A percentile compares a stretch with the other conserved stretches of the same genome.
Evolutionary conservation across 1,284 basidiomycete species (phyloP).

Genomic region (Melanopsichium pennsylvanicum): DNA sequence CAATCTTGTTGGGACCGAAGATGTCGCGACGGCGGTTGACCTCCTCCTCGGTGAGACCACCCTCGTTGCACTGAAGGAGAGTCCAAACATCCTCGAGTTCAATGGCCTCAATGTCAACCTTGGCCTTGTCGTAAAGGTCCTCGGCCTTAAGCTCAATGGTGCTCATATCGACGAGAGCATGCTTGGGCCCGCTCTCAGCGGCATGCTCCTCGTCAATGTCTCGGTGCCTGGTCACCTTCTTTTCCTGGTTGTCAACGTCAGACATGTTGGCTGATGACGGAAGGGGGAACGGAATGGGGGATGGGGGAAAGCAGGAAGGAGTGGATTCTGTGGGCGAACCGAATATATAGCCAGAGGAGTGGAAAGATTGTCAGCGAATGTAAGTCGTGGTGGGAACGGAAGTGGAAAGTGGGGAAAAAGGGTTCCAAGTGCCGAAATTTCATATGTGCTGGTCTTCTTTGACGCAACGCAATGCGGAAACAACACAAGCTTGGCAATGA

Average conservation of each 20-base stretch:
- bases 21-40: constrained; percentile 85
- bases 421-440: constrained; percentile 1
- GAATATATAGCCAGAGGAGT: constrained; percentile 4
- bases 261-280: constrained; percentile 29
- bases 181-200: constrained; percentile 51
- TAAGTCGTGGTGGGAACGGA: background rate
- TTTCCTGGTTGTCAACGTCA: constrained; percentile 39
- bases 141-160: constrained; percentile 86
- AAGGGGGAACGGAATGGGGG: background rate
- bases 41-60: constrained; percentile 80
- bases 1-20: constrained; percentile 94
- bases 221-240: constrained; percentile 52
- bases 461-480: too few species aligned
- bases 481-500: constrained; percentile 6
- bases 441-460: constrained; percentile 5
- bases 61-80: constrained; percentile 84
- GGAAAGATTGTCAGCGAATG: constrained; percentile 8
- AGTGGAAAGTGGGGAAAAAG: constrained; percentile 3
- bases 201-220: constrained; percentile 54
- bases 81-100: constrained; percentile 97
- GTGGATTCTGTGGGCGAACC: constrained; percentile 2
- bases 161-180: constrained; percentile 67
- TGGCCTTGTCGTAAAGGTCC: constrained; percentile 97
- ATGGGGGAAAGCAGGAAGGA: constrained; percentile 8
- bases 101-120: constrained; percentile 96